These are phyloP conservation scores for Corymbia maculata DNA, from an alignment of 345 rosid genomes.

Conservation along the genomic window DNA sequence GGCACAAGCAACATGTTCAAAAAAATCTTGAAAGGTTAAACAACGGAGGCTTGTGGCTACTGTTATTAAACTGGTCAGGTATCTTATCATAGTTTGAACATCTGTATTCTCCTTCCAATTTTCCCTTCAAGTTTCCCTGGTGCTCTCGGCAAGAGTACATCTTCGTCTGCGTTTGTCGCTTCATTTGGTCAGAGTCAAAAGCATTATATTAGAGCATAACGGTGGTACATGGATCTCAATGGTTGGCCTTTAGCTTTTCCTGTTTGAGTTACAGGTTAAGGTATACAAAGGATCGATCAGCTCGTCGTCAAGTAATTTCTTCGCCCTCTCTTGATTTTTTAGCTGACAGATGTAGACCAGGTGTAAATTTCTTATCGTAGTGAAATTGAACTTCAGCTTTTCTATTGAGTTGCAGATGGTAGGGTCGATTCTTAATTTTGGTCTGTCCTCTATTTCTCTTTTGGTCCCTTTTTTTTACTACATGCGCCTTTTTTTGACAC, in stretches of 20 bases:
- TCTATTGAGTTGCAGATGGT: not conserved
- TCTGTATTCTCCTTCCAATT: no score
- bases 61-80: not conserved
- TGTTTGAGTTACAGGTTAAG: not conserved
- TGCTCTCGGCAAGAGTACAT: not conserved
- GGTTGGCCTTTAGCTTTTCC: not conserved
- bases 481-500: no score
- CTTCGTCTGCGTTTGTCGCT: not conserved
- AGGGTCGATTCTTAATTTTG: no score
- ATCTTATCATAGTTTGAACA: no score
- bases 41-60: not conserved
- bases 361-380: not conserved
- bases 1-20: not conserved
- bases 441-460: no score
- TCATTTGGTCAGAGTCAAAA: not conserved
- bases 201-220: not conserved
- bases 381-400: not conserved
- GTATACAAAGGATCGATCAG: no score
- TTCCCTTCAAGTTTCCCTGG: not conserved
- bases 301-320: not conserved
- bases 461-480: no score
- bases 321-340: no score
- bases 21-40: not conserved
- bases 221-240: not conserved
- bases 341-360: no score